A percentile compares a stretch with the other conserved stretches of the same genome.
Evolutionary conservation across 768 basidiomycete genomes (phyloP).

Genomic region (Tricholoma matsutake): DNA sequence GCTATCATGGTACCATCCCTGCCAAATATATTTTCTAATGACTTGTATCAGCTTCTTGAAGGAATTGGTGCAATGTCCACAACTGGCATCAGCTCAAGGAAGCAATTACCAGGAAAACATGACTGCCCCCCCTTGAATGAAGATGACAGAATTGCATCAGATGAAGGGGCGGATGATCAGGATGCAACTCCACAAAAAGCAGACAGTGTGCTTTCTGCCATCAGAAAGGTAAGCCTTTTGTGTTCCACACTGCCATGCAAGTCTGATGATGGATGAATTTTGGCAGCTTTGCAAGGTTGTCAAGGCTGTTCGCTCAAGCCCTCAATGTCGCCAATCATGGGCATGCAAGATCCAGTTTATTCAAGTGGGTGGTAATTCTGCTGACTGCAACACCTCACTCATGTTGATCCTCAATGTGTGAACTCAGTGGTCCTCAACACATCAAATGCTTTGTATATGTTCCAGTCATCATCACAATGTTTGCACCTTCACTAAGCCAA

Average conservation of each 20-base stretch:
- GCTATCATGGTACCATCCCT: conserved; percentile 1
- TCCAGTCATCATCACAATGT: background rate
- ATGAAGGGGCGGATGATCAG: too few species aligned
- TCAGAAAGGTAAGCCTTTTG: background rate
- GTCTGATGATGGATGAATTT: background rate
- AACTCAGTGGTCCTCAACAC: background rate
- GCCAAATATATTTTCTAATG: background rate
- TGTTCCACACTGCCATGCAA: background rate
- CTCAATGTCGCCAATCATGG: background rate
- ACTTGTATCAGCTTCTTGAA: conserved; percentile 25
- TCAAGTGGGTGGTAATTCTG: background rate
- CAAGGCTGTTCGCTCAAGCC: too few species aligned
- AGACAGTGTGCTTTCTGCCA: background rate
- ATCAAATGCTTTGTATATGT: too few species aligned
- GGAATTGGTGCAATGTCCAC: conserved; percentile 24
- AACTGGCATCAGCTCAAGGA: conserved; percentile 10
- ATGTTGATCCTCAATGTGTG: background rate
- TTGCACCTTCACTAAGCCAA: background rate
- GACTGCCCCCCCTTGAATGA: conserved; percentile 4
- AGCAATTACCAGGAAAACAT: conserved; percentile 23
- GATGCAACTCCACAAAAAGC: background rate
- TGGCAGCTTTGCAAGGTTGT: background rate
- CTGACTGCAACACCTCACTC: background rate
- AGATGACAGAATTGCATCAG: background rate
- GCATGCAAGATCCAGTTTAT: background rate